phyloP scores from a whole-genome alignment of 306 rosid species.

The Macrotyloma uniflorum region DNA sequence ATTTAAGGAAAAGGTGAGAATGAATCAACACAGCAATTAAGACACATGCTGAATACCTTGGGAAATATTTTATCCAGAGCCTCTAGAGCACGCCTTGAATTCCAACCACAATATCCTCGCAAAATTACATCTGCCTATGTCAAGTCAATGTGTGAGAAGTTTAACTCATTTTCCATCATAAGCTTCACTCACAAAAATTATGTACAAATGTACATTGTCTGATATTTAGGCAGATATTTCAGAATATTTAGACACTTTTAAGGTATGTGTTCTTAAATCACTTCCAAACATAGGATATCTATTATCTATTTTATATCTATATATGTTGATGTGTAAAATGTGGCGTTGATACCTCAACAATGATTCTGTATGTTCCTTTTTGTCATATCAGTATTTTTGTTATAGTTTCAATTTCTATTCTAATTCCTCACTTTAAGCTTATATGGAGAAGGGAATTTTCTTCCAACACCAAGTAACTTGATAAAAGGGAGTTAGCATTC shows the following conservation, averaged over 20 bases:
- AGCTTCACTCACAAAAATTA: neutral
- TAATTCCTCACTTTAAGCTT: neutral
- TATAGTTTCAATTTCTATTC: neutral
- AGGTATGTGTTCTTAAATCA: neutral
- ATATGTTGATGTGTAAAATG: neutral
- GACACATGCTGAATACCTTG: constrained; percentile 48
- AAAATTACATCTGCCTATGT: constrained; percentile 70
- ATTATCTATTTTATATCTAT: neutral
- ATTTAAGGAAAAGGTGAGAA: neutral
- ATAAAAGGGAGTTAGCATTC: too few relatives aligned
- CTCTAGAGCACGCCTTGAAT: constrained; percentile 77
- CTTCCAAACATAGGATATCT: neutral
- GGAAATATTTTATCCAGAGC: constrained; percentile 74
- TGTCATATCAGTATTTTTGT: too few relatives aligned
- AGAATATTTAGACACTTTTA: neutral
- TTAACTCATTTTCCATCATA: constrained; percentile 11
- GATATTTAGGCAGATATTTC: neutral
- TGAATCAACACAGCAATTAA: neutral
- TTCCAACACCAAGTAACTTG: too few relatives aligned
- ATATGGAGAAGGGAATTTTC: neutral
- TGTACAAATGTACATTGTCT: neutral
- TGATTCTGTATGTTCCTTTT: too few relatives aligned
- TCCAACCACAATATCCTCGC: constrained; percentile 89
- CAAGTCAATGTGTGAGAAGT: constrained; percentile 1
- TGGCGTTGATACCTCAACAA: too few relatives aligned